These are phyloP conservation scores for Cladosporium sp. DNA, from an alignment of 2,329 filamentous ascomycete species.

Conservation along the genomic window DNA sequence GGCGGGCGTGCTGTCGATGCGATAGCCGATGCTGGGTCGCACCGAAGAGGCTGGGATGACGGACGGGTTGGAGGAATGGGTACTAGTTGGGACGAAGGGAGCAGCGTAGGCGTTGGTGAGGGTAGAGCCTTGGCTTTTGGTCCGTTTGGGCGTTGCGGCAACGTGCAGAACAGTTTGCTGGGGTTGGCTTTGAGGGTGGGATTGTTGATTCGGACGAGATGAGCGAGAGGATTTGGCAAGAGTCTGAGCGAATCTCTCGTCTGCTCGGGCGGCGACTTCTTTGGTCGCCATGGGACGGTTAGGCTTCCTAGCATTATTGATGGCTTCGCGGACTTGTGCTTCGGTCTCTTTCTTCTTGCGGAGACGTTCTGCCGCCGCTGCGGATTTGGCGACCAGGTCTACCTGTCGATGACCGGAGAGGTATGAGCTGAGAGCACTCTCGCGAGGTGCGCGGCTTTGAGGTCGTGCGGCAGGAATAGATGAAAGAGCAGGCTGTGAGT, in stretches of 20 bases:
- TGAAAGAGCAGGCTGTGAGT: constrained; percentile 39
- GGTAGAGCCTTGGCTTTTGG: not conserved
- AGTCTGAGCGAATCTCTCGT: constrained; percentile 48
- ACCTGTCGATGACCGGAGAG: constrained; percentile 45
- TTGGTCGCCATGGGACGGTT: constrained; percentile 68
- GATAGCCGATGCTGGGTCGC: not conserved
- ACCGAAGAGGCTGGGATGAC: constrained; percentile 5
- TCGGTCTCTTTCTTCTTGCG: constrained; percentile 65
- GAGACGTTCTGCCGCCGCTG: constrained; percentile 53
- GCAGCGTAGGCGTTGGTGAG: not conserved
- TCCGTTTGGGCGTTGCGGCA: constrained; percentile 1
- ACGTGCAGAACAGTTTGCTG: not conserved
- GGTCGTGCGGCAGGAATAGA: constrained; percentile 38
- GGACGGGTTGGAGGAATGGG: not conserved
- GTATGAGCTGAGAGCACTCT: constrained; percentile 13
- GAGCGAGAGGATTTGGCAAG: constrained; percentile 8
- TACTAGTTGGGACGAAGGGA: constrained; percentile 1
- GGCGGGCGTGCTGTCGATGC: not conserved
- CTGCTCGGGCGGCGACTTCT: constrained; percentile 62
- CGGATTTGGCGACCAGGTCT: constrained; percentile 51
- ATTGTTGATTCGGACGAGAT: not conserved
- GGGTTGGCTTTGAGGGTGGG: not conserved
- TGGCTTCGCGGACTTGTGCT: constrained; percentile 68
- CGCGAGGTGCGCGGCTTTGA: not conserved
- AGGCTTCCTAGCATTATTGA: constrained; percentile 68